phyloP scores from a whole-genome alignment of 2,329 filamentous ascomycete species.

The Colletotrichum trifolii region DNA sequence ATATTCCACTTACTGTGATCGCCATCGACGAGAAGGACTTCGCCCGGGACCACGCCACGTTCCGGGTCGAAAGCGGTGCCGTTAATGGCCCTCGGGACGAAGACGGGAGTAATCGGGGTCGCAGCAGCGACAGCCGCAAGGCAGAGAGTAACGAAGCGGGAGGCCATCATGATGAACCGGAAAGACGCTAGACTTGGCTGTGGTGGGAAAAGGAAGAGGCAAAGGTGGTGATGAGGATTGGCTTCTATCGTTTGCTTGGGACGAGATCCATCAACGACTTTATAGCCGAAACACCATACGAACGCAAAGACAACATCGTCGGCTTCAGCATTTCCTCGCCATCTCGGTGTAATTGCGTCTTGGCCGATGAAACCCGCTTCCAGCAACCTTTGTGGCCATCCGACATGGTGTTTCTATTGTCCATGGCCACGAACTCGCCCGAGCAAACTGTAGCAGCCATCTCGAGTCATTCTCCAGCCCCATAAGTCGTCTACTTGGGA shows the following conservation, averaged over 20 bases:
- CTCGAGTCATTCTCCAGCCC: too few relatives aligned
- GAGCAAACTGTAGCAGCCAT: too few relatives aligned
- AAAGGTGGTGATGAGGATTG: neutral
- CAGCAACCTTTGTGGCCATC: too few relatives aligned
- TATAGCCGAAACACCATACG: too few relatives aligned
- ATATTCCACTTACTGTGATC: conserved; percentile 21
- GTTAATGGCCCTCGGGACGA: conserved; percentile 18
- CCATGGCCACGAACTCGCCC: too few relatives aligned
- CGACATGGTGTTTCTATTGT: too few relatives aligned
- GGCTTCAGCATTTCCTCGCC: too few relatives aligned
- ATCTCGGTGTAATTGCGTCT: too few relatives aligned
- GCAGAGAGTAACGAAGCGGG: conserved; percentile 24
- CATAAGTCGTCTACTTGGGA: too few relatives aligned
- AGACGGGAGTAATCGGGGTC: neutral
- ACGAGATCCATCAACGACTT: too few relatives aligned
- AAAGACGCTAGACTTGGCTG: neutral
- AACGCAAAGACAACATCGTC: too few relatives aligned
- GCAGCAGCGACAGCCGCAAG: conserved; percentile 14
- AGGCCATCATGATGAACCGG: conserved; percentile 3
- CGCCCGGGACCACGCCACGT: conserved; percentile 8
- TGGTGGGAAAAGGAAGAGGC: neutral
- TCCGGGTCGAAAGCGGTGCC: conserved; percentile 14
- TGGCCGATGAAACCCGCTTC: too few relatives aligned
- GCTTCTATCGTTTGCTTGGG: neutral
- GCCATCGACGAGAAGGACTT: conserved; percentile 19